These are phyloP conservation scores for Colletotrichum lini DNA, from an alignment of 2,329 filamentous ascomycete genomes.

Conservation along the genomic window DNA sequence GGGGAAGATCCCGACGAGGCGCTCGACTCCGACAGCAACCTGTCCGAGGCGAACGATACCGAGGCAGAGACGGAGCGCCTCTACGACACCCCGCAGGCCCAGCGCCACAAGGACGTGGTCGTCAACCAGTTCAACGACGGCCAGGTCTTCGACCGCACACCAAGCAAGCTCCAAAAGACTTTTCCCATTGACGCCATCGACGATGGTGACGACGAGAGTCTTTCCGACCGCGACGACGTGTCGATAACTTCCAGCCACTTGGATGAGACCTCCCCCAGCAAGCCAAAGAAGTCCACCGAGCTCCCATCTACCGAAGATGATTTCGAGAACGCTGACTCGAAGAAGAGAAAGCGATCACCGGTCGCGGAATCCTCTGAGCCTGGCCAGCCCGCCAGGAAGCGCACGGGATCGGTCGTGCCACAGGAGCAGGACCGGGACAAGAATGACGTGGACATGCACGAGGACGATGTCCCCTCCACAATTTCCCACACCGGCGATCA, in stretches of 20 bases:
- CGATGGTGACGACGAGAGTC: slow-evolving; percentile 55
- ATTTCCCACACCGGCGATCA: slow-evolving; percentile 56
- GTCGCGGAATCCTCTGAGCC: slow-evolving; percentile 60
- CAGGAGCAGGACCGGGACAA: slow-evolving; percentile 54
- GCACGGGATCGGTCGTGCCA: slow-evolving; percentile 63
- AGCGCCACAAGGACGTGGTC: slow-evolving; percentile 74
- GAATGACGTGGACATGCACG: slow-evolving; percentile 48
- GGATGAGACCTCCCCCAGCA: slow-evolving; percentile 54
- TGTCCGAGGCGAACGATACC: slow-evolving; percentile 76
- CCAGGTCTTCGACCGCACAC: slow-evolving; percentile 74
- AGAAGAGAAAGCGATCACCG: slow-evolving; percentile 67
- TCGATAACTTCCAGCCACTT: slow-evolving; percentile 57
- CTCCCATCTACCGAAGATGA: slow-evolving; percentile 49
- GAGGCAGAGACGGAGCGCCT: slow-evolving; percentile 96
- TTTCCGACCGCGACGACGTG: slow-evolving; percentile 58
- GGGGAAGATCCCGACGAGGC: slow-evolving; percentile 46
- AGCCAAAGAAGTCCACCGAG: slow-evolving; percentile 48
- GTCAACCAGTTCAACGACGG: slow-evolving; percentile 69
- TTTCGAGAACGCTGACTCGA: slow-evolving; percentile 56
- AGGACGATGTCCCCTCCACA: slow-evolving; percentile 54
- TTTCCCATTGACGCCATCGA: slow-evolving; percentile 53
- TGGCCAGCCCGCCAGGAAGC: slow-evolving; percentile 67
- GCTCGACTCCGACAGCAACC: slow-evolving; percentile 66
- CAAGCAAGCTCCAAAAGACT: slow-evolving; percentile 80
- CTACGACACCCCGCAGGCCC: slow-evolving; percentile 85